These are phyloP conservation scores for Vicia sativa DNA, from an alignment of 306 rosid species.

Conservation along the genomic window DNA sequence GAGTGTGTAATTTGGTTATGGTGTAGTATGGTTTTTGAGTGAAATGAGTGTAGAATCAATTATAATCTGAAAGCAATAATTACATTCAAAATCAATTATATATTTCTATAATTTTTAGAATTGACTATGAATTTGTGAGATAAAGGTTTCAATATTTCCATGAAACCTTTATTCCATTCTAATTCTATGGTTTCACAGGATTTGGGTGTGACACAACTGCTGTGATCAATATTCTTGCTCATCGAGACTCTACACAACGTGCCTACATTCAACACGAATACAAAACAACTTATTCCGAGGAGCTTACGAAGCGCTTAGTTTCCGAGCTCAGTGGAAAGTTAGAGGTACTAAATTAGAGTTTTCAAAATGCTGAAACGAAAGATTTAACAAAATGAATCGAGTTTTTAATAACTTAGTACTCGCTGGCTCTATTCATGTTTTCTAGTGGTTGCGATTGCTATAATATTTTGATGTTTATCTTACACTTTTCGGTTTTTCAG, in stretches of 20 bases:
- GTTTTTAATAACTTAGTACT: neutral
- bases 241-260: constrained; percentile 69
- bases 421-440: neutral
- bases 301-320: constrained; percentile 58
- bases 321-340: constrained; percentile 66
- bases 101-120: too few species aligned
- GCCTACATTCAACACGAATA: constrained; percentile 64
- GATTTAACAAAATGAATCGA: neutral
- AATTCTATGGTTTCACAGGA: constrained; percentile 46
- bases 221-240: constrained; percentile 71
- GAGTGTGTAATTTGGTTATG: too few species aligned
- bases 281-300: constrained; percentile 52
- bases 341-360: constrained; percentile 47
- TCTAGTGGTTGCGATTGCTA: neutral
- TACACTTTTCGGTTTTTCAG: constrained; percentile 43
- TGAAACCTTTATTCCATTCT: too few species aligned
- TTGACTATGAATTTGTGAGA: too few species aligned
- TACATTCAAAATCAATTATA: too few species aligned
- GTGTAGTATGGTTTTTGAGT: too few species aligned
- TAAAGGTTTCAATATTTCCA: too few species aligned
- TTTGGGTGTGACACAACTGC: constrained; percentile 70
- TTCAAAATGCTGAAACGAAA: neutral
- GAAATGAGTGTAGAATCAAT: too few species aligned
- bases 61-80: too few species aligned
- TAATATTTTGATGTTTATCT: constrained; percentile 17